These are phyloP conservation scores for Viola pubescens DNA, from an alignment of 441 rosid genomes.

Conservation along the genomic window DNA sequence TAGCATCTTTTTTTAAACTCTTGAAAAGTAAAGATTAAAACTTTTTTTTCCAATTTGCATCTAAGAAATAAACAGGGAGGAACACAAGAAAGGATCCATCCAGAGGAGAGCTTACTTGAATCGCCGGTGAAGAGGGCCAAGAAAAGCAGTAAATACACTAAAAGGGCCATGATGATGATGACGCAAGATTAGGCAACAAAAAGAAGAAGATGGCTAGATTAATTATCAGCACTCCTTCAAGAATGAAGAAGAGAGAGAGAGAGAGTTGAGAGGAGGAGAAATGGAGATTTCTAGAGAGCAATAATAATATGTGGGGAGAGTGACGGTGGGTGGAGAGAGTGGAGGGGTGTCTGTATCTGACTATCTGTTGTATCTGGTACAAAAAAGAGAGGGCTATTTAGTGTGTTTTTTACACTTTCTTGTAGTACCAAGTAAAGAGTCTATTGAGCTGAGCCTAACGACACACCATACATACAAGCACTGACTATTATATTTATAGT, in stretches of 20 bases:
- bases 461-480: neutral
- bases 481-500: too few species aligned
- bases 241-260: constrained; percentile 3
- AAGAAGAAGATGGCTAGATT: constrained; percentile 6
- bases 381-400: neutral
- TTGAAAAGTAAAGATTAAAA: neutral
- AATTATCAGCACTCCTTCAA: too few species aligned
- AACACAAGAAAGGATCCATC: neutral
- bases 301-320: neutral
- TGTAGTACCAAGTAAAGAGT: neutral
- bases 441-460: too few species aligned
- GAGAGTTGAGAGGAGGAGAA: constrained; percentile 7
- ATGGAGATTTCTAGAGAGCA: constrained; percentile 21
- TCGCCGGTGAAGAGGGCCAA: constrained; percentile 39
- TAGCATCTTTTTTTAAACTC: neutral
- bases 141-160: constrained; percentile 39
- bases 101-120: constrained; percentile 47
- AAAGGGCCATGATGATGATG: constrained; percentile 39
- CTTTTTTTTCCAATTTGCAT: neutral
- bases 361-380: neutral
- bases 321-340: constrained; percentile 20
- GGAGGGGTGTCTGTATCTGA: constrained; percentile 12
- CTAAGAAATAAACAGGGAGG: neutral
- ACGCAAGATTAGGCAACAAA: constrained; percentile 3
- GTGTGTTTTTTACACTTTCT: constrained; percentile 1